Conservation (phyloP, 2,329 filamentous ascomycete genomes). For the Aspergillus sp. region DNA sequence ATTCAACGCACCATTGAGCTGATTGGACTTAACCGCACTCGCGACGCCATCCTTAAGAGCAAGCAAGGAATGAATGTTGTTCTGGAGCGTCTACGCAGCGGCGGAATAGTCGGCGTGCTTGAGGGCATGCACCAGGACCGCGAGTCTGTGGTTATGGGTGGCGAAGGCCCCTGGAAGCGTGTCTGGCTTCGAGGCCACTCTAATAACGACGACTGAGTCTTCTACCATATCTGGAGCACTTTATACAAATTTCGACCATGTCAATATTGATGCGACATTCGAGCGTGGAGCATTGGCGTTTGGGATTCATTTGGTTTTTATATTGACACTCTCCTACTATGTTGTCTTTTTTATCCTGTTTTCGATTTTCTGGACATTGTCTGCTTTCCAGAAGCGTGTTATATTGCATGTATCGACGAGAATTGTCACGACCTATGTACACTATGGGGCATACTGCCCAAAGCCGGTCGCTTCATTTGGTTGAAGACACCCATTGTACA, state of each 20-base stretch:
- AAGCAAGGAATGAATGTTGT: constrained; percentile 68
- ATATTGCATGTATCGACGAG: constrained; percentile 14
- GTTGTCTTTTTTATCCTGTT: constrained; percentile 5
- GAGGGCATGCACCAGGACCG: constrained; percentile 68
- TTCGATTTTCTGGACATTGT: constrained; percentile 3
- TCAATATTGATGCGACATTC: constrained; percentile 21
- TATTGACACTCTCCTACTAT: constrained; percentile 23
- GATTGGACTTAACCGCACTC: constrained; percentile 60
- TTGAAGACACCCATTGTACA: constrained; percentile 16
- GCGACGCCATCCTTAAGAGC: constrained; percentile 61
- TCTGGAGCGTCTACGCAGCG: constrained; percentile 61
- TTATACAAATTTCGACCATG: neutral
- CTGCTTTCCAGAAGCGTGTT: constrained; percentile 16
- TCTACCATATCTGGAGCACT: neutral
- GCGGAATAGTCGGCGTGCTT: constrained; percentile 67
- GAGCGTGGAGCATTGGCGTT: constrained; percentile 29
- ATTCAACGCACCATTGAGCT: constrained; percentile 65
- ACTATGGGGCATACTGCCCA: constrained; percentile 15
- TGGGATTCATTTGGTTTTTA: constrained; percentile 13
- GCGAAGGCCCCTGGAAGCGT: constrained; percentile 44
- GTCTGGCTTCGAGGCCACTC: constrained; percentile 40
- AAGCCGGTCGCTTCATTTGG: constrained; percentile 4
- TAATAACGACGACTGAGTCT: constrained; percentile 30
- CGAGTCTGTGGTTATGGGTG: constrained; percentile 39
- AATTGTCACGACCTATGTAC: constrained; percentile 20